phyloP scores from a whole-genome alignment of 768 basidiomycete genomes.

The Lentinula boryana region DNA sequence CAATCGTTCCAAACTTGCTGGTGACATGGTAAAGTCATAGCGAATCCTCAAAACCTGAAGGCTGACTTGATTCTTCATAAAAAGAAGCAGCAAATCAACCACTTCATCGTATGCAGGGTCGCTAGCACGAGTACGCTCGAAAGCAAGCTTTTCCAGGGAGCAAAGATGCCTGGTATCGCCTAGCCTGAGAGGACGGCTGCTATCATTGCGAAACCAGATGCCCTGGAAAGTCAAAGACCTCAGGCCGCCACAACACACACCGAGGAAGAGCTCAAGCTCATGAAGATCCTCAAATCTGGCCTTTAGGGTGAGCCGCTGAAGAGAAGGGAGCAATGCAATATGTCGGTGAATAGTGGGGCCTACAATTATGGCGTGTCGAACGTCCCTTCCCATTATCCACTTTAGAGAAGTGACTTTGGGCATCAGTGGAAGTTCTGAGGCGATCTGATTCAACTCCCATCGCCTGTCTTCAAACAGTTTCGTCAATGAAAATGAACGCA shows the following conservation, averaged over 20 bases:
- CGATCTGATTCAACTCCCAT: not conserved
- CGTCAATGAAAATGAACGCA: not conserved
- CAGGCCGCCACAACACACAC: not conserved
- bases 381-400: slow-evolving; percentile 1
- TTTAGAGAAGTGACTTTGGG: slow-evolving; percentile 2
- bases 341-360: not conserved
- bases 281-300: slow-evolving; percentile 4
- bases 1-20: not conserved
- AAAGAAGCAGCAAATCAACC: not conserved
- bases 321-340: slow-evolving; percentile 3
- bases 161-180: not conserved
- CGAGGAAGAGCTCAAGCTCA: slow-evolving; percentile 2
- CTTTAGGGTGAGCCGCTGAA: slow-evolving; percentile 2
- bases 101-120: not conserved
- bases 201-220: slow-evolving; percentile 1
- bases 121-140: not conserved
- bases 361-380: slow-evolving; percentile 1
- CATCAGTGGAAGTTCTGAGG: not conserved
- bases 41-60: not conserved
- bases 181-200: slow-evolving; percentile 1
- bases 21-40: slow-evolving; percentile 4
- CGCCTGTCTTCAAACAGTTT: slow-evolving; percentile 3
- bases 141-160: not conserved
- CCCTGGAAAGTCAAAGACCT: slow-evolving; percentile 2
- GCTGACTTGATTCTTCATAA: not conserved